phyloP scores from a whole-genome alignment of 148 eudicot species.

The Dysphania ambrosioides region DNA sequence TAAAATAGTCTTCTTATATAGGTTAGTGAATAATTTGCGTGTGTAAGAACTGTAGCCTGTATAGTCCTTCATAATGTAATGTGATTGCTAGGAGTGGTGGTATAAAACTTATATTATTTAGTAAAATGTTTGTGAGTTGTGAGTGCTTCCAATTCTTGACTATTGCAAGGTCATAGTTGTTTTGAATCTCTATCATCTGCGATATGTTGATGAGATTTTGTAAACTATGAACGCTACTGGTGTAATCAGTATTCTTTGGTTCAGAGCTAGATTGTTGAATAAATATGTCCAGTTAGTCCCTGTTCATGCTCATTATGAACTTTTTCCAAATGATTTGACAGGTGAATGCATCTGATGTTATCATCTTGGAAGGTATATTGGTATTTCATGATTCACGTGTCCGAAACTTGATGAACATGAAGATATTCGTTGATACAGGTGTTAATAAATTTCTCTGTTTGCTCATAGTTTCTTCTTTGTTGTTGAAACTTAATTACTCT shows the following conservation, averaged over 20 bases:
- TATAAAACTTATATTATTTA: neutral
- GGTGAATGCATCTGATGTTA: conserved; percentile 97
- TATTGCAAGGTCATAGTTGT: neutral
- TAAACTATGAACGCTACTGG: neutral
- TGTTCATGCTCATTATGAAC: neutral
- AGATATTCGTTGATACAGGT: conserved; percentile 98
- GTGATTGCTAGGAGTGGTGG: neutral
- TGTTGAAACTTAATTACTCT: conserved; percentile 12
- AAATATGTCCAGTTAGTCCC: neutral
- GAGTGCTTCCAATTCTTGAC: neutral
- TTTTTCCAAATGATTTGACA: conserved; percentile 18
- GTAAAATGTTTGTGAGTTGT: neutral
- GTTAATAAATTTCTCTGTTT: neutral
- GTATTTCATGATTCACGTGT: conserved; percentile 91
- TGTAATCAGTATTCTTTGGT: neutral
- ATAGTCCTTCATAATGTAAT: neutral
- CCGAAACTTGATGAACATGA: conserved; percentile 87
- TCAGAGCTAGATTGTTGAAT: neutral
- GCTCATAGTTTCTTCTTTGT: neutral
- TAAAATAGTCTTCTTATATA: neutral
- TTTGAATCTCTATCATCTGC: neutral
- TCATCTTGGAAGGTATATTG: conserved; percentile 92
- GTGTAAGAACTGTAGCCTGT: neutral
- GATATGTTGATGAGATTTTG: neutral
- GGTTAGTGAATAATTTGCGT: neutral